Evolutionary conservation across 2,329 filamentous ascomycete species (phyloP).

Genomic region (Dactylella cylindrospora): DNA sequence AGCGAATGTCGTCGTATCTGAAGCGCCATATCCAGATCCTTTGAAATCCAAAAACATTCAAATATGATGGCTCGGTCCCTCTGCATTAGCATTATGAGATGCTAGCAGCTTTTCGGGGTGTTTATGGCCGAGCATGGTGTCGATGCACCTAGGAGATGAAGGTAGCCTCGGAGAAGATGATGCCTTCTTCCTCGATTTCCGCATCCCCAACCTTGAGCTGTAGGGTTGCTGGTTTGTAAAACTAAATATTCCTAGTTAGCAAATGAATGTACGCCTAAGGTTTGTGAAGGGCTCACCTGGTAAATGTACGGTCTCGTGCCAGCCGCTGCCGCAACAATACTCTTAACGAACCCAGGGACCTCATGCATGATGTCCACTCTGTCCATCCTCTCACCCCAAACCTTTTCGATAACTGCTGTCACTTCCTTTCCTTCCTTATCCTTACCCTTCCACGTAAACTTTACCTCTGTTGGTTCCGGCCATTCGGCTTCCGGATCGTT

Average conservation of each 20-base stretch:
- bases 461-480: constrained; percentile 78
- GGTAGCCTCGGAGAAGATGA: constrained; percentile 85
- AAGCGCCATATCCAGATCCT: too few relatives aligned
- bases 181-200: constrained; percentile 71
- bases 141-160: constrained; percentile 78
- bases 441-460: constrained; percentile 67
- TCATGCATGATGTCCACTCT: constrained; percentile 95
- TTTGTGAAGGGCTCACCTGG: constrained; percentile 63
- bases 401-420: constrained; percentile 68
- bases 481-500: constrained; percentile 78
- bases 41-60: too few relatives aligned
- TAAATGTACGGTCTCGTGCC: constrained; percentile 98
- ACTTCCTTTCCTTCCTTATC: constrained; percentile 76
- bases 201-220: constrained; percentile 84
- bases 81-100: too few relatives aligned
- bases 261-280: constrained; percentile 6
- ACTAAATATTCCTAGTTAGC: constrained; percentile 58
- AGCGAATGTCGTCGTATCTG: too few relatives aligned
- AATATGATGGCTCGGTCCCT: too few relatives aligned
- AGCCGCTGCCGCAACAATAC: constrained; percentile 80
- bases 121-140: too few relatives aligned
- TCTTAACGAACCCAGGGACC: constrained; percentile 92
- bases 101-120: too few relatives aligned
- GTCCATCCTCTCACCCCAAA: constrained; percentile 71
- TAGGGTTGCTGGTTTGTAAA: constrained; percentile 66